These are phyloP conservation scores for Apiotrichum laibachii DNA, from an alignment of 1,284 basidiomycete genomes.

Conservation along the genomic window DNA sequence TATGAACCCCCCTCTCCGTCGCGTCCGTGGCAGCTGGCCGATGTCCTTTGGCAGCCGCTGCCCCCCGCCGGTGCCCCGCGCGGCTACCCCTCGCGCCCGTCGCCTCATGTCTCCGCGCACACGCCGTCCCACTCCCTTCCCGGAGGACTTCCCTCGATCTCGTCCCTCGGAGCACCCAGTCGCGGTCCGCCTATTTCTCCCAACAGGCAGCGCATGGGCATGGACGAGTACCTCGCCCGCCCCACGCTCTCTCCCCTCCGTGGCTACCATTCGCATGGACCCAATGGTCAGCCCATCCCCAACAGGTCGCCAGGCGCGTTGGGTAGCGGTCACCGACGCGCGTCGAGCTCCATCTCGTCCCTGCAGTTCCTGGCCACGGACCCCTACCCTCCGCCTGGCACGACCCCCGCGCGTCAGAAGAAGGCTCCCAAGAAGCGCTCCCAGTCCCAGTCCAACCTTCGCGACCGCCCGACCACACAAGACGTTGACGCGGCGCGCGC, in stretches of 20 bases:
- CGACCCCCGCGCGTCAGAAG: slow-evolving; percentile 20
- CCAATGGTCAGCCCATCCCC: neutral
- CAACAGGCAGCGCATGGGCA: slow-evolving; percentile 7
- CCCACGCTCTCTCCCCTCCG: slow-evolving; percentile 16
- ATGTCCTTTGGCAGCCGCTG: slow-evolving; percentile 47
- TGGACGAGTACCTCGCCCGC: slow-evolving; percentile 21
- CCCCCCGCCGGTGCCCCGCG: slow-evolving; percentile 34
- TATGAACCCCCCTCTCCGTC: slow-evolving; percentile 47
- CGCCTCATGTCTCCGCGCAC: slow-evolving; percentile 14
- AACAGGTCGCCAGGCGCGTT: neutral
- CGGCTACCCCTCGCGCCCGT: slow-evolving; percentile 5
- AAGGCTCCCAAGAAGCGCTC: slow-evolving; percentile 38
- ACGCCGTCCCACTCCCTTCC: slow-evolving; percentile 21
- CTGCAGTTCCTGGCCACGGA: slow-evolving; percentile 19
- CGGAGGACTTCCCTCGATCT: slow-evolving; percentile 14
- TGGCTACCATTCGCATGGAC: neutral
- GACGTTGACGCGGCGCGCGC: slow-evolving; percentile 49
- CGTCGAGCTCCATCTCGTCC: slow-evolving; percentile 14
- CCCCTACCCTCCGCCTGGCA: slow-evolving; percentile 18
- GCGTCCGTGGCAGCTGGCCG: slow-evolving; percentile 47
- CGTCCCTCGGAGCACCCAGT: slow-evolving; percentile 5
- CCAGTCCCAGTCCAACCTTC: slow-evolving; percentile 39
- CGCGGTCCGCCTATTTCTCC: slow-evolving; percentile 5
- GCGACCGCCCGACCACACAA: slow-evolving; percentile 33
- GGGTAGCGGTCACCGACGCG: slow-evolving; percentile 15